These are phyloP conservation scores for Adansonia madagascariensis DNA, from an alignment of 441 rosid species.

Conservation along the genomic window DNA sequence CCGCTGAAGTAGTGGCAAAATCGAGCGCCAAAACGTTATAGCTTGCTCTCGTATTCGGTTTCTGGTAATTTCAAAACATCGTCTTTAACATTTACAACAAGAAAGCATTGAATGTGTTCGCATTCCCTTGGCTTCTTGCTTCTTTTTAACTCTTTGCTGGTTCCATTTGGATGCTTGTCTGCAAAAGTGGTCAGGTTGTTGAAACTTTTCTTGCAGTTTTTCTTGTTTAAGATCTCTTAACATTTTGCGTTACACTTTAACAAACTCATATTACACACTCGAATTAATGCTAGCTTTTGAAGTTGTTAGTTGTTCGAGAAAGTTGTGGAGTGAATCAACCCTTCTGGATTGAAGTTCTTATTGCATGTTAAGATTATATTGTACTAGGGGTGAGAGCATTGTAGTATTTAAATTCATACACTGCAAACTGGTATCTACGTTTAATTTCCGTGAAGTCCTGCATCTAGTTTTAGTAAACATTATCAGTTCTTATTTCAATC, in stretches of 20 bases:
- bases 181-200: background rate
- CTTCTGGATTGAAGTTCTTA: background rate
- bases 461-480: background rate
- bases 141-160: constrained; percentile 94
- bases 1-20: constrained; percentile 34
- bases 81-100: constrained; percentile 94
- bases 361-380: background rate
- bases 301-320: background rate
- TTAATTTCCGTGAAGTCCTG: background rate
- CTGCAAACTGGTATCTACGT: background rate
- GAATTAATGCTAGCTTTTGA: background rate
- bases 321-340: background rate
- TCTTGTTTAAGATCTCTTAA: background rate
- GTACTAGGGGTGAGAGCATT: background rate
- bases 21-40: constrained; percentile 49
- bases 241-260: too few relatives aligned
- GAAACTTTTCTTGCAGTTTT: background rate
- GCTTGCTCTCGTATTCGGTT: constrained; percentile 73
- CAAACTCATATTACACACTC: too few relatives aligned
- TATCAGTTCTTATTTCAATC: background rate
- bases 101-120: constrained; percentile 80
- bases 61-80: constrained; percentile 90
- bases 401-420: too few relatives aligned
- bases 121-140: constrained; percentile 96
- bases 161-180: constrained; percentile 73